phyloP scores from a whole-genome alignment of 78 protist species.

The Dictyostelium discoideum region dicty_2.7 NC_007089.4:753501-754000 shows the following conservation, averaged over 20 bases:
- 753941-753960: constrained; percentile 7
- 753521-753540: constrained; percentile 22
- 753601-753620: constrained; percentile 34
- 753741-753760: constrained; percentile 47
- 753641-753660: not conserved
- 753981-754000: not conserved
- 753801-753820: constrained; percentile 19
- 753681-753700: constrained; percentile 16
- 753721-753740: constrained; percentile 26
- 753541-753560: constrained; percentile 34
- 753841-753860: not conserved
- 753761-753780: constrained; percentile 45
- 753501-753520: constrained; percentile 65
- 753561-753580: constrained; percentile 33
- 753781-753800: not conserved
- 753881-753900: not conserved
- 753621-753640: constrained; percentile 3
- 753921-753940: not conserved
- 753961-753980: not conserved
- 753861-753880: not conserved
- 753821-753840: constrained; percentile 14
- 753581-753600: constrained; percentile 3
- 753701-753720: constrained; percentile 1
- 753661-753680: constrained; percentile 17
- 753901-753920: not conserved